Conservation (phyloP, 768 basidiomycete genomes). For the Melanogaster broomeanus region DNA sequence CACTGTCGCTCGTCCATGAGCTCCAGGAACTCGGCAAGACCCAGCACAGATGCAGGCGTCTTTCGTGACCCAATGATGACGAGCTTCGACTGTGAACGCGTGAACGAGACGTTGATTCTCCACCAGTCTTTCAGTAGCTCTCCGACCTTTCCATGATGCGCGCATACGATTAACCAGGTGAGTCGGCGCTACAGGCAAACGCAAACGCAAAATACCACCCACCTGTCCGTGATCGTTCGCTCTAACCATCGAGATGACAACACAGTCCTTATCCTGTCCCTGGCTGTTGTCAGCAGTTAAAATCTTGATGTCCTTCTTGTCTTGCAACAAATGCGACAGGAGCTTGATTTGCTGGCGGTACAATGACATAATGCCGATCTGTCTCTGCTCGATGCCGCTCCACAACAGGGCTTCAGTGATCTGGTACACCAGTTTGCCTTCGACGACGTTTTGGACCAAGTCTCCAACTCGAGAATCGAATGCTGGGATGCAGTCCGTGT, state of each 20-base stretch:
- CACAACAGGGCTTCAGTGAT: constrained; percentile 64
- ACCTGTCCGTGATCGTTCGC: constrained; percentile 81
- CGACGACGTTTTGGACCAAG: constrained; percentile 85
- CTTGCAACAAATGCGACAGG: too few species aligned
- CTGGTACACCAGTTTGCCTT: constrained; percentile 71
- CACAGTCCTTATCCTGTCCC: constrained; percentile 93
- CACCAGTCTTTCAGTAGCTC: constrained; percentile 96
- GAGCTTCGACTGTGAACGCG: constrained; percentile 87
- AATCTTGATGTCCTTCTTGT: constrained; percentile 67
- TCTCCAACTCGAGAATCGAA: constrained; percentile 82
- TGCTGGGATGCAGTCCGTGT: constrained; percentile 84
- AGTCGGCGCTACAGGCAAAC: not conserved
- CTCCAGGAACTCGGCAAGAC: constrained; percentile 74
- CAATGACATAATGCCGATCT: too few species aligned
- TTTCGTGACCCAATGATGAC: constrained; percentile 86
- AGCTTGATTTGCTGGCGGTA: too few species aligned
- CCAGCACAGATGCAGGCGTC: constrained; percentile 62
- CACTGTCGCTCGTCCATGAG: constrained; percentile 74
- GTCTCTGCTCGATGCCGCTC: too few species aligned
- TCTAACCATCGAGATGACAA: constrained; percentile 90
- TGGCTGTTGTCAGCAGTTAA: constrained; percentile 93
- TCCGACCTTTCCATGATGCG: too few species aligned
- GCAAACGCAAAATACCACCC: constrained; percentile 27
- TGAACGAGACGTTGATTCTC: constrained; percentile 94
- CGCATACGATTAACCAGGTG: too few species aligned